Base-by-base conservation (phyloP, 2,329 filamentous ascomycete genomes). In the Cadophora gregata region DNA sequence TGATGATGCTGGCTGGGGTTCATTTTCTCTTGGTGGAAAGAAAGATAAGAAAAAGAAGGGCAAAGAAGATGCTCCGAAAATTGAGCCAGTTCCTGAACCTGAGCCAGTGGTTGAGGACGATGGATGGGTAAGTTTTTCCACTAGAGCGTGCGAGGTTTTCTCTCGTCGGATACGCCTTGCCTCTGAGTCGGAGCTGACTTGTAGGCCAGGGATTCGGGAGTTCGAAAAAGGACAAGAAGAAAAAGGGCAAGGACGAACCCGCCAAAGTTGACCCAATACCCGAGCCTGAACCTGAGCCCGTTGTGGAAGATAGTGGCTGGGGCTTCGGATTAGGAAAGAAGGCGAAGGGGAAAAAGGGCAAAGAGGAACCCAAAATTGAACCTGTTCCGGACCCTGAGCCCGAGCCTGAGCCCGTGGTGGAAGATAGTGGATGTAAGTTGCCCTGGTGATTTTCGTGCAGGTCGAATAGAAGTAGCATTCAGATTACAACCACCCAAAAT, bases 41-140 rank as follows among this genome's bases (percentile, higher is more conserved):
- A 78, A 77, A 60, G 77, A 77, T 67, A 80, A 77, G 59, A 79
- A 77, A 70, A 85, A 85, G 78, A 83, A 85, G 76, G 70, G 78
- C 53, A 55, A 65, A 7, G 66, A 64, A 12, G 47, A 61, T 6
- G 10, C 42, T 75, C 75, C 68, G 77, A 62, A 27, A 48, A 71
- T 66, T 31, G 71, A 73, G 25, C 2, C 63, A 14, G 24, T 61
- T 68, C 42, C 76, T 4, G 78, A 82, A 69, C 73, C 76, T 48
- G 72, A 74, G 45, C 71, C 73, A 27, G 70, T 73, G 36, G 59
- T 24, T 50, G 59, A 47, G 16, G 59, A 61, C 21, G 59, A 61
- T 36, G 59, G 59, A 61, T 61, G 59, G 59, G 59, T 56, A 56
- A 56, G 51, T n/a, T 36, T 36, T 36, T 56, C 19, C 6, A 14